These are phyloP conservation scores for Colletotrichum abscissum DNA, from an alignment of 2,329 filamentous ascomycete species.

Conservation along the genomic window DNA sequence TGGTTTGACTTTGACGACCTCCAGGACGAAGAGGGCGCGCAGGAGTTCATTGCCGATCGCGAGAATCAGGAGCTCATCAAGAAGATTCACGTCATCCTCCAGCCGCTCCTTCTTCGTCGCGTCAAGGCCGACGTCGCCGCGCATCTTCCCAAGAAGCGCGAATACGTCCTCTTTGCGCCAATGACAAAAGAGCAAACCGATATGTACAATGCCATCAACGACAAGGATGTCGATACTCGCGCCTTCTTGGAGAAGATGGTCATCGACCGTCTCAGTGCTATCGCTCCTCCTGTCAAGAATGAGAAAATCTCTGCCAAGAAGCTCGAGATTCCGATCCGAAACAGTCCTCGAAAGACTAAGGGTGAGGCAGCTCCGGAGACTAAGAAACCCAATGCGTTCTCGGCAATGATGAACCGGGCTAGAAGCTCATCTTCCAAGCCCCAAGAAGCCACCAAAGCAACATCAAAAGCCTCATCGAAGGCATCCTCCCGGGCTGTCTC, in stretches of 20 bases:
- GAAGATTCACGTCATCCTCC: constrained; percentile 92
- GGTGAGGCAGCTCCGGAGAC: constrained; percentile 35
- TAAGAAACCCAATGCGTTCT: constrained; percentile 58
- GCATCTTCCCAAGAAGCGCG: constrained; percentile 92
- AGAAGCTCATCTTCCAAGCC: constrained; percentile 39
- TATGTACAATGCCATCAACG: constrained; percentile 76
- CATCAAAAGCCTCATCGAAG: constrained; percentile 37
- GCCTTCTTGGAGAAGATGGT: constrained; percentile 87
- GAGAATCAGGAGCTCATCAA: constrained; percentile 65
- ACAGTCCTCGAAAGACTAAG: constrained; percentile 48
- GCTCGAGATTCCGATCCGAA: constrained; percentile 48
- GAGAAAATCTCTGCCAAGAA: constrained; percentile 40
- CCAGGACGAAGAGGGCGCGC: constrained; percentile 82
- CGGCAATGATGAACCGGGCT: constrained; percentile 60
- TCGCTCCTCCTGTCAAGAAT: constrained; percentile 48
- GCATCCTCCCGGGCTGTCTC: constrained; percentile 27
- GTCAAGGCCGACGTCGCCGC: constrained; percentile 95
- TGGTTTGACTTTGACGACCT: constrained; percentile 98
- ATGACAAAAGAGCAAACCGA: constrained; percentile 92
- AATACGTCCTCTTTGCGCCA: constrained; percentile 95
- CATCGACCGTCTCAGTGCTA: constrained; percentile 66
- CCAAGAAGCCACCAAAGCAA: constrained; percentile 27
- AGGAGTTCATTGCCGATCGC: constrained; percentile 82
- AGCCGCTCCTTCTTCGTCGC: constrained; percentile 87
- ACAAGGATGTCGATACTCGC: constrained; percentile 70